phyloP scores from a whole-genome alignment of 2,329 filamentous ascomycete species.

The Botryotinia calthae region DNA sequence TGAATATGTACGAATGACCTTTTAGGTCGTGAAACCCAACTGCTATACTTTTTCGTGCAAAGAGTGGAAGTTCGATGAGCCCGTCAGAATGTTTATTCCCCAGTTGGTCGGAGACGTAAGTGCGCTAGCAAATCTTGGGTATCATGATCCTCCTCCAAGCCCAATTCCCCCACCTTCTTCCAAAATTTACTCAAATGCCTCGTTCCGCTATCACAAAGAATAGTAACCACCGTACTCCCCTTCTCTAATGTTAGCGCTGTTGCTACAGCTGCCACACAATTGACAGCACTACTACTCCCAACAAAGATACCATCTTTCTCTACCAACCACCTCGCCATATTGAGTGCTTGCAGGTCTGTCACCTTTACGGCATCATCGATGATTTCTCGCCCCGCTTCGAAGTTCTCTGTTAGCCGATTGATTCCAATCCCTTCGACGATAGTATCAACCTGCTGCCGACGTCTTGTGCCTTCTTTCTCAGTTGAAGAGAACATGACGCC shows the following conservation, averaged over 20 bases:
- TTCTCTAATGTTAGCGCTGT: constrained; percentile 64
- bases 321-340: constrained; percentile 95
- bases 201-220: constrained; percentile 82
- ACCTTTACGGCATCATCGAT: constrained; percentile 90
- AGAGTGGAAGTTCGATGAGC: background rate
- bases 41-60: background rate
- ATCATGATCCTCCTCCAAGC: constrained; percentile 58
- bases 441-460: constrained; percentile 88
- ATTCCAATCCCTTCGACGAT: constrained; percentile 96
- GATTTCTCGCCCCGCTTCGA: constrained; percentile 80
- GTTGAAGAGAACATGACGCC: constrained; percentile 93
- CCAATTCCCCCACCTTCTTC: constrained; percentile 68
- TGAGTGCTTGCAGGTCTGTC: constrained; percentile 81
- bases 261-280: constrained; percentile 78
- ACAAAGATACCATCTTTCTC: constrained; percentile 94
- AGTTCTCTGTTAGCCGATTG: constrained; percentile 91
- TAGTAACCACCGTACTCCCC: constrained; percentile 66
- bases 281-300: constrained; percentile 94
- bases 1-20: background rate
- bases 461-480: constrained; percentile 85
- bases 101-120: background rate
- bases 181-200: constrained; percentile 84
- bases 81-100: background rate
- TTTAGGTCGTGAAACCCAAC: background rate
- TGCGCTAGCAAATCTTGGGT: constrained; percentile 47